These are phyloP conservation scores for Glebionis coronaria DNA, from an alignment of 129 eudicot genomes.

Conservation along the genomic window DNA sequence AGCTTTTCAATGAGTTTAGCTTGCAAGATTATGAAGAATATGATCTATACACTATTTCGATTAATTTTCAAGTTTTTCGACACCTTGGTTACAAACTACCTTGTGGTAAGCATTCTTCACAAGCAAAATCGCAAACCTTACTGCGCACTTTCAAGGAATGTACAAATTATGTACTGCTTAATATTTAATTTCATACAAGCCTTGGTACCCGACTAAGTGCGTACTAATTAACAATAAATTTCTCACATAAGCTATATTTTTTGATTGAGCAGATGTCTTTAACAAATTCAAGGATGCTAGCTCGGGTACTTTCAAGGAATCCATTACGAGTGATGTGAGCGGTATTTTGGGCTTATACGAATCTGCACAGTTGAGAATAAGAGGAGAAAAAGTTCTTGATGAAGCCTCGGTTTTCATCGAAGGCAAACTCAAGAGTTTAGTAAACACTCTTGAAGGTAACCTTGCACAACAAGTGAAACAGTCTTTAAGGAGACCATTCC, in stretches of 20 bases:
- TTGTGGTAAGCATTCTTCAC: not conserved
- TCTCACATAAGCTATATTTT: not conserved
- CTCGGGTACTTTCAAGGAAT: not conserved
- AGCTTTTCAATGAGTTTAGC: not conserved
- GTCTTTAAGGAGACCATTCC: not conserved
- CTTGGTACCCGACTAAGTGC: not conserved
- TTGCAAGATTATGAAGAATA: not conserved
- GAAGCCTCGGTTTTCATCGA: not conserved
- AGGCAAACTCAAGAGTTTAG: not conserved
- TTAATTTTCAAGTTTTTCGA: constrained; percentile 1
- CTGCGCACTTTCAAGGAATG: too few species aligned
- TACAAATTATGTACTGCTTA: too few species aligned
- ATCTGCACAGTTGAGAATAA: not conserved
- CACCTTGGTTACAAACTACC: not conserved
- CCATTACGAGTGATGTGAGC: not conserved
- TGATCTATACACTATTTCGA: not conserved
- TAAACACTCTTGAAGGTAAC: not conserved
- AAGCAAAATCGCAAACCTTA: too few species aligned
- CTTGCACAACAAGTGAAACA: constrained; percentile 2
- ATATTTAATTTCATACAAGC: too few species aligned
- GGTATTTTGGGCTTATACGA: constrained; percentile 2
- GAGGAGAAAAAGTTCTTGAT: not conserved
- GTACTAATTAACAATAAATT: too few species aligned
- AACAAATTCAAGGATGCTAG: not conserved
- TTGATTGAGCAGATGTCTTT: not conserved